Base-by-base conservation (phyloP, 805 yeast species). In the Hanseniaspora nectarophila region DNA sequence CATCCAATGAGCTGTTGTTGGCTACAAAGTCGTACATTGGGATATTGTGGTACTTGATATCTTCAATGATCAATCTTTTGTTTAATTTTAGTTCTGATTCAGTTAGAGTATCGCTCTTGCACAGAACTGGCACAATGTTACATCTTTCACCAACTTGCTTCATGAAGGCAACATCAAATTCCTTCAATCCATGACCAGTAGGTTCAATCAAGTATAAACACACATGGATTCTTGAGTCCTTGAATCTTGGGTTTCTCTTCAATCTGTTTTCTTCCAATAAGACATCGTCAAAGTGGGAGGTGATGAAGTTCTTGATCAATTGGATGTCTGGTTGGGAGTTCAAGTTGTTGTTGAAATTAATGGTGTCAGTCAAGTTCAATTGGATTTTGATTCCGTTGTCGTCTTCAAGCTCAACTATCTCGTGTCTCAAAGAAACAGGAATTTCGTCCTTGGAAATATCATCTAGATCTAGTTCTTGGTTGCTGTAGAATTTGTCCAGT, bases 51-150 rank as follows among this genome's bases (percentile, higher is more conserved):
- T 74, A 71, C 60, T 77, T 78, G 60, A 88, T 77, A 65, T 89
- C 96, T 66, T 84, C 88, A 65, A 73, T 72, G 50, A 85, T 81
- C 61, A 87, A 72, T 59, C 72, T 73, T 64, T 88, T 88, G 70
- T 87, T 87, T 56, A 79, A 66, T 58, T 73, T 73, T 56, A 87
- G 69, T 70, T 88, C 97, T 54, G 78, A 83, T 57, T 77, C 81
- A 10, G 95, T 83, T 60, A 88, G 72, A 18, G 95, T 81, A 67
- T 88, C 97, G 20, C 92, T 76, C 67, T 88, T 88, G 61, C 89
- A 79, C 59, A 88, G 79, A 50, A 88, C 78, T 15, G 97, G 97
- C 54, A 88, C 79, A 63, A 88, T 76, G 63, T 88, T 88, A 54
- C 82, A 94, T 60, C 85, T 78, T 51, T 80, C 78, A 56, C 87